phyloP scores from a whole-genome alignment of 139 green algal species.

The Deuterostichococcus epilithicus region DNA sequence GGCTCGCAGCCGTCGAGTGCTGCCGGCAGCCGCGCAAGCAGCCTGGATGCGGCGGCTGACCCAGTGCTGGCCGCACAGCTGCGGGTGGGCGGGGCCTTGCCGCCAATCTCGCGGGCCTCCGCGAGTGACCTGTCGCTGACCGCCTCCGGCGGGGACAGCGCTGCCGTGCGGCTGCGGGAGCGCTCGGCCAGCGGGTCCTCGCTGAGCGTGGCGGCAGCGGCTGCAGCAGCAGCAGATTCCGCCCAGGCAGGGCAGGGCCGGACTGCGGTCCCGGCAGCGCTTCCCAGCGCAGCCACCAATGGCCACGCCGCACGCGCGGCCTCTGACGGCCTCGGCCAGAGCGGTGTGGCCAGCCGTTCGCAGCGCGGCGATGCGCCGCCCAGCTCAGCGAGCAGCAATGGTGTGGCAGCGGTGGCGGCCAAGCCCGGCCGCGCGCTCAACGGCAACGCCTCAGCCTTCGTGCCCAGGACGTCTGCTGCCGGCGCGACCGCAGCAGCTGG shows the following conservation, averaged over 20 bases:
- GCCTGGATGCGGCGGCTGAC: neutral
- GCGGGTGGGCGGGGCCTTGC: neutral
- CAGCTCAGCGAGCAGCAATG: neutral
- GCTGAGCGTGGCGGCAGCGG: no score
- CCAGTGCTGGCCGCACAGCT: neutral
- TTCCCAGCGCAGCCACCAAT: neutral
- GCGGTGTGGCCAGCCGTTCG: no score
- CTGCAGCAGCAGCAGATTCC: neutral
- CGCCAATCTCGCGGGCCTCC: neutral
- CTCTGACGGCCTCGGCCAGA: no score
- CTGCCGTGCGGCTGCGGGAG: neutral
- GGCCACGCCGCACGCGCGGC: no score
- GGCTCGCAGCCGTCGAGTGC: neutral
- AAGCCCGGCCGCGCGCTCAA: neutral
- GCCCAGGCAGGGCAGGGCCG: neutral
- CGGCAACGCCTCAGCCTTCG: slow-evolving; percentile 18
- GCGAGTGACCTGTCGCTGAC: neutral
- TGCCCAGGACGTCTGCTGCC: neutral
- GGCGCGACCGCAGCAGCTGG: no score
- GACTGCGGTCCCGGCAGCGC: no score
- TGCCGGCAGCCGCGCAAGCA: neutral
- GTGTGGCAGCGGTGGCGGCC: no score
- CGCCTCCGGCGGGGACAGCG: no score
- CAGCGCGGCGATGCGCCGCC: no score
- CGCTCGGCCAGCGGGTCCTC: neutral